Conservation (phyloP, 257 asterid genomes). For the Ophiorrhiza pumila region DNA sequence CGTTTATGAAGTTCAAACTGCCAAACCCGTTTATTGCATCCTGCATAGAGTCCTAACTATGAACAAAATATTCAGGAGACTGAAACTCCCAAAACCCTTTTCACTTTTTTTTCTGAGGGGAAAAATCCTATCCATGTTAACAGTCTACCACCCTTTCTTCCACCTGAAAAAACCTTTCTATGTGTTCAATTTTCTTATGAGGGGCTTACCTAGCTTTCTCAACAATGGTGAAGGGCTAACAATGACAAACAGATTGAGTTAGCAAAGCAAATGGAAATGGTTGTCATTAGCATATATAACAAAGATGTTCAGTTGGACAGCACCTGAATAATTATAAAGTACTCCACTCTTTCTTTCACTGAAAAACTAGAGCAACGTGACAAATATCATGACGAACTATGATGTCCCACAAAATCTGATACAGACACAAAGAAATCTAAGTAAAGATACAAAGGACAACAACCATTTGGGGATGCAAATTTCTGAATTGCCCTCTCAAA, state of each 20-base stretch:
- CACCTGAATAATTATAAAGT: constrained; percentile 17
- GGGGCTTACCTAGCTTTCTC: background rate
- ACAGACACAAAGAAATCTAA: constrained; percentile 52
- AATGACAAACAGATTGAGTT: background rate
- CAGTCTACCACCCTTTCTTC: too few relatives aligned
- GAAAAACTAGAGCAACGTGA: constrained; percentile 32
- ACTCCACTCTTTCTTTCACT: constrained; percentile 17
- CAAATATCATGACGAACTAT: constrained; percentile 47
- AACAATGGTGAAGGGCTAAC: background rate
- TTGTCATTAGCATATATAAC: background rate
- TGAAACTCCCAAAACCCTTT: background rate
- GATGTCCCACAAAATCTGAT: constrained; percentile 68
- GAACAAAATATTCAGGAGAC: background rate
- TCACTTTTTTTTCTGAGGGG: background rate
- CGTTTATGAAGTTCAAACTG: background rate
- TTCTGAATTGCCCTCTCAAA: constrained; percentile 35
- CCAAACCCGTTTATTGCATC: too few relatives aligned
- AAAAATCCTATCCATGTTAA: too few relatives aligned
- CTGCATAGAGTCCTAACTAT: background rate
- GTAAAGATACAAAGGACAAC: constrained; percentile 54
- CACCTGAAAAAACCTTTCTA: too few relatives aligned
- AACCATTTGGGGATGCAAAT: constrained; percentile 27
- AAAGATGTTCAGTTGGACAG: constrained; percentile 14
- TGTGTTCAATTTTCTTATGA: too few relatives aligned
- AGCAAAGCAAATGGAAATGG: constrained; percentile 9